phyloP scores from a whole-genome alignment of 331 rosid species.

The Phaseolus coccineus region DNA sequence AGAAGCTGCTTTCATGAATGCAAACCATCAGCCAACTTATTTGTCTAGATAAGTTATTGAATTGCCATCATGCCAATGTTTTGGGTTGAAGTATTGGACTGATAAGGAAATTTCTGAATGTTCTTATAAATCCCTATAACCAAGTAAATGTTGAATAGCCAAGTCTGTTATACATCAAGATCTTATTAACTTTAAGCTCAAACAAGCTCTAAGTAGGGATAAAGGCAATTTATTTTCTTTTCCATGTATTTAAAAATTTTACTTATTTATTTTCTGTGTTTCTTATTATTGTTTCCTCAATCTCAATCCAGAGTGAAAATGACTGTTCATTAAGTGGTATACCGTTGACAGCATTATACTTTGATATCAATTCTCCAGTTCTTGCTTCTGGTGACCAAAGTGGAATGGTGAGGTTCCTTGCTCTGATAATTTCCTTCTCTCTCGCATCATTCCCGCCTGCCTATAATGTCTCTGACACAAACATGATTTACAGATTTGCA shows the following conservation, averaged over 20 bases:
- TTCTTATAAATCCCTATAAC: not conserved
- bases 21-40: not conserved
- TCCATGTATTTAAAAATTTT: constrained; percentile 9
- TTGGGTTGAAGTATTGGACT: not conserved
- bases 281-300: constrained; percentile 16
- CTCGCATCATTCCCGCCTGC: not conserved
- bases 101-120: not conserved
- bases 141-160: not conserved
- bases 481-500: constrained; percentile 66
- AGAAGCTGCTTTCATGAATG: not conserved
- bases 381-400: constrained; percentile 88
- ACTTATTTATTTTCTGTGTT: constrained; percentile 17
- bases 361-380: constrained; percentile 62
- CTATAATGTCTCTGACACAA: constrained; percentile 8
- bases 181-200: constrained; percentile 27
- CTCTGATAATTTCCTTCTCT: constrained; percentile 7
- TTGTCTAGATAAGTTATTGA: constrained; percentile 9
- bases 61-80: constrained; percentile 8
- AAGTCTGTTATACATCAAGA: constrained; percentile 1
- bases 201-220: not conserved
- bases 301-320: constrained; percentile 75
- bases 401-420: constrained; percentile 73
- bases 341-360: constrained; percentile 74
- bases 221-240: constrained; percentile 7
- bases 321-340: constrained; percentile 83